Conservation (phyloP, 2,329 filamentous ascomycete species). For the Aspergillus neotritici region DNA sequence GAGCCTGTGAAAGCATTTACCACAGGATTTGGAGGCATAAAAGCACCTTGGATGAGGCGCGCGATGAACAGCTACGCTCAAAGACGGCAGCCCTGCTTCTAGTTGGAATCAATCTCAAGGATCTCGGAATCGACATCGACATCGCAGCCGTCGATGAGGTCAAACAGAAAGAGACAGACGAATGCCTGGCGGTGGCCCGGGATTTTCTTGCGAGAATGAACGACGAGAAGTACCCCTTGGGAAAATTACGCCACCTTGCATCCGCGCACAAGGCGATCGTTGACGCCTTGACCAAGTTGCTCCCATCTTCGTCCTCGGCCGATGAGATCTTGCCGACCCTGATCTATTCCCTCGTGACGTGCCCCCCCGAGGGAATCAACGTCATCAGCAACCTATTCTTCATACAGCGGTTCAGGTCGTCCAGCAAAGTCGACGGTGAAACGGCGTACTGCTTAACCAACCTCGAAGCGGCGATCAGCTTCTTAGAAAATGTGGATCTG, state of each 20-base stretch:
- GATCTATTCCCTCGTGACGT: slow-evolving; percentile 91
- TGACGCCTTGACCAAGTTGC: slow-evolving; percentile 65
- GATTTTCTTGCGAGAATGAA: slow-evolving; percentile 74
- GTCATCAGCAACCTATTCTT: slow-evolving; percentile 94
- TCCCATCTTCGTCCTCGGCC: slow-evolving; percentile 74
- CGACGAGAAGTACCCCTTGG: slow-evolving; percentile 77
- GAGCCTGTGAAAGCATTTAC: slow-evolving; percentile 80
- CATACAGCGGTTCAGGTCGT: slow-evolving; percentile 83
- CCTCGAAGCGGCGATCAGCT: slow-evolving; percentile 87
- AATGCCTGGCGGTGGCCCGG: slow-evolving; percentile 66
- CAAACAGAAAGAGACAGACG: slow-evolving; percentile 62
- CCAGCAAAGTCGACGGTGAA: slow-evolving; percentile 83
- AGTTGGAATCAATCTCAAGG: slow-evolving; percentile 83
- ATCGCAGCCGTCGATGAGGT: slow-evolving; percentile 49
- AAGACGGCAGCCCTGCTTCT: slow-evolving; percentile 84
- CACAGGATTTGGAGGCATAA: slow-evolving; percentile 84
- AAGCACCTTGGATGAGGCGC: slow-evolving; percentile 86
- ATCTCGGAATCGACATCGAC: slow-evolving; percentile 73
- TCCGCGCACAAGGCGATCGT: slow-evolving; percentile 91
- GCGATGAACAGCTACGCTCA: slow-evolving; percentile 89
- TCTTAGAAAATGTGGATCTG: slow-evolving; percentile 90
- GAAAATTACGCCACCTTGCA: slow-evolving; percentile 84
- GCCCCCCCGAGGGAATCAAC: slow-evolving; percentile 76
- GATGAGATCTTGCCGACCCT: slow-evolving; percentile 96
- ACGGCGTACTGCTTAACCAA: slow-evolving; percentile 95